Evolutionary conservation across 2,329 filamentous ascomycete species (phyloP), one percentile per base, ranked within the genome.

Genomic region (Cercospora citrullina): DNA sequence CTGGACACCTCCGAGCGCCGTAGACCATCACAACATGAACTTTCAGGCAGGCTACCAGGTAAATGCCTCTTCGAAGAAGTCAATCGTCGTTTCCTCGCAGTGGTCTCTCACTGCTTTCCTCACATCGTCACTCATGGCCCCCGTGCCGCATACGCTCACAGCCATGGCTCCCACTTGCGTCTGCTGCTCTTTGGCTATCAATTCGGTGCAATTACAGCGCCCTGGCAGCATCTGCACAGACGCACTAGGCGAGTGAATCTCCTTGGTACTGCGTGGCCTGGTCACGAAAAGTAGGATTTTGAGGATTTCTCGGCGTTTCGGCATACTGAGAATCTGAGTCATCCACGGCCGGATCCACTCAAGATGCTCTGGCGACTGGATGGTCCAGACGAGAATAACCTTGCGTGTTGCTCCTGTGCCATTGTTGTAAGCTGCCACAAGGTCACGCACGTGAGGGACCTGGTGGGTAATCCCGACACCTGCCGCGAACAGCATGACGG

Each of bases 391-490:
- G 7, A 98, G 87, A 1, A 90, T 92, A 58, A 98, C 82, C 48
- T 90, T 89, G 62, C 93, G 90, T 3, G 92, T 93, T 4, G 94
- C 93, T 42, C 93, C 89, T 0, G 89, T 93, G 68, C 73, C 90
- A 87, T 92, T 81, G 83, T 84, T 84, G 83, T 87, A 75, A 79
- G 83, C 80, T 60, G 79, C 79, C 51, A 84, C 82, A 18, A 84
- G 80, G 67, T 95, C 90, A 65, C 89, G 90, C 8, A 97, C 86
- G 79, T 96, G 96, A 36, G 93, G 92, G 31, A 98, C 87, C 78
- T 96, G 93, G 79, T 98, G 94, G 0, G 94, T 97, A 80, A 99
- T 98, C 70, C 95, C 95, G 5, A 95, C 93, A 66, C 94, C 92
- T 66, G 93, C 94, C 12, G 94, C 94, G 77, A 97, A 93, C 66